A percentile compares a stretch with the other conserved stretches of the same genome.
Conservation (phyloP, 192 early-diverging fungal species). For the Coemansia sp. region DNA sequence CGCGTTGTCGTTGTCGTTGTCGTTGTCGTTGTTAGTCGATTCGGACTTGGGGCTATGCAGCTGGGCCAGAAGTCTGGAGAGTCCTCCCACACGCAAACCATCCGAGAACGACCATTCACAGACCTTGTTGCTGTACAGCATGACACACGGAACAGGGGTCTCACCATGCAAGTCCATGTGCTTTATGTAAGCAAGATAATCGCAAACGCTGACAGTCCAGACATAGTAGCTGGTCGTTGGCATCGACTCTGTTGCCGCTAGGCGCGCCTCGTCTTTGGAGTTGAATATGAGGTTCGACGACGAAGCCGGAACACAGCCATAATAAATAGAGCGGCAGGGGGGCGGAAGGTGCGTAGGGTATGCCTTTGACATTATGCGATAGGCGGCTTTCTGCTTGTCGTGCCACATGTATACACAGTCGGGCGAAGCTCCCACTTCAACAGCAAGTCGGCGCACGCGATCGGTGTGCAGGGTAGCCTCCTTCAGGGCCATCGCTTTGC, state of each 20-base stretch:
- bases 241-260: conserved; percentile 18
- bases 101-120: conserved; percentile 16
- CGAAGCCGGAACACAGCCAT: conserved; percentile 35
- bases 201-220: conserved; percentile 40
- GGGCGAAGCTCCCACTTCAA: conserved; percentile 12
- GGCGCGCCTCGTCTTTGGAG: conserved; percentile 28
- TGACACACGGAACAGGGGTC: conserved; percentile 43
- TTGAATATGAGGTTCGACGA: conserved; percentile 33
- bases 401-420: conserved; percentile 50
- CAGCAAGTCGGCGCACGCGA: conserved; percentile 27
- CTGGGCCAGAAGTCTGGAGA: background rate
- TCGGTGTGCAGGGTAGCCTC: conserved; percentile 25
- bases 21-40: background rate
- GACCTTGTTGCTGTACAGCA: conserved; percentile 32
- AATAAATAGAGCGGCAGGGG: conserved; percentile 45
- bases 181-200: conserved; percentile 39
- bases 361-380: conserved; percentile 39
- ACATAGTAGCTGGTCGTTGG: conserved; percentile 6
- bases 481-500: conserved; percentile 29
- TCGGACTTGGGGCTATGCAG: background rate
- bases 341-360: conserved; percentile 35
- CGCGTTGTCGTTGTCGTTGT: background rate
- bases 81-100: background rate
- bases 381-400: conserved; percentile 53
- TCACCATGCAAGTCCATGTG: conserved; percentile 22